These are phyloP conservation scores for Penicillium oxalicum DNA, from an alignment of 2,329 filamentous ascomycete species.

Conservation along the genomic window DNA sequence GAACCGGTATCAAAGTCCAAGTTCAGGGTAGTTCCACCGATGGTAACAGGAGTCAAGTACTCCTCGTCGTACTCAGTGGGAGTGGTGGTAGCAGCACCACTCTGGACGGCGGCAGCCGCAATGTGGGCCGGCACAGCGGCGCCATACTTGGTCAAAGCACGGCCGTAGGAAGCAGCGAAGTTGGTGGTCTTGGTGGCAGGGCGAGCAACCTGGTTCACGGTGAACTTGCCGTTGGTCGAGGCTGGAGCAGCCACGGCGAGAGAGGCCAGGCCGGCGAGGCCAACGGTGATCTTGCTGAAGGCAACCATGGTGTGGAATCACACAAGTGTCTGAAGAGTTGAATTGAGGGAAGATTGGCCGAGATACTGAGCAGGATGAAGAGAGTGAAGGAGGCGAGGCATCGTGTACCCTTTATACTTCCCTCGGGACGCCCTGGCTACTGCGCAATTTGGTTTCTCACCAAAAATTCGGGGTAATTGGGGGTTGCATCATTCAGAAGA, in stretches of 20 bases:
- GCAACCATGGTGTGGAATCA: conserved; percentile 22
- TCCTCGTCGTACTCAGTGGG: conserved; percentile 3
- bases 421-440: too few relatives aligned
- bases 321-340: neutral
- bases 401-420: too few relatives aligned
- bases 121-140: conserved; percentile 23
- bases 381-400: neutral
- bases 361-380: neutral
- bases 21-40: conserved; percentile 8
- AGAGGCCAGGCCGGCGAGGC: conserved; percentile 21
- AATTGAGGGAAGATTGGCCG: neutral
- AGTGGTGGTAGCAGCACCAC: conserved; percentile 5
- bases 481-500: too few relatives aligned
- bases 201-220: conserved; percentile 23
- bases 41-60: conserved; percentile 7
- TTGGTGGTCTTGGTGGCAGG: conserved; percentile 18
- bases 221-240: conserved; percentile 23
- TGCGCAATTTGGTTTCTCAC: too few relatives aligned
- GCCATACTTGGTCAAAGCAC: conserved; percentile 24
- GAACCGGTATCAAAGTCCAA: conserved; percentile 10
- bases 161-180: conserved; percentile 24
- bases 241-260: conserved; percentile 22
- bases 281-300: conserved; percentile 22
- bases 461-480: too few relatives aligned
- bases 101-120: conserved; percentile 22